Evolutionary conservation across 495 filamentous ascomycete genomes (phyloP).

Genomic region (Penicillium lagena): DNA sequence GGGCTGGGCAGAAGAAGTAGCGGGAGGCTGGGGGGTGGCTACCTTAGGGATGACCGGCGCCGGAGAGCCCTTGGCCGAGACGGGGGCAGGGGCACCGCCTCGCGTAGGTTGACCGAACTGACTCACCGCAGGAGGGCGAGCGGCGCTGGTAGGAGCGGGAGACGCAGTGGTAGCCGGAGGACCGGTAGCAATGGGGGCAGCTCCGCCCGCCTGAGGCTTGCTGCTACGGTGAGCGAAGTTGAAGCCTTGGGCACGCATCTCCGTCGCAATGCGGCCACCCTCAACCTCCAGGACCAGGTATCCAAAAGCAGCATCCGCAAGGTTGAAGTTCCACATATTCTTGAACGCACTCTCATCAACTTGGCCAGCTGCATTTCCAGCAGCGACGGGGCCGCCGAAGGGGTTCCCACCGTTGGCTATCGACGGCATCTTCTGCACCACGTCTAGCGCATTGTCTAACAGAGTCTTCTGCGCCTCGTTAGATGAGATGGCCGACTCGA

Average conservation of each 20-base stretch:
- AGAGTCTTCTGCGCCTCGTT: slow-evolving; percentile 90
- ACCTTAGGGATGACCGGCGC: slow-evolving; percentile 49
- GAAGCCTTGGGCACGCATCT: slow-evolving; percentile 98
- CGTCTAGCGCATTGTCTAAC: slow-evolving; percentile 78
- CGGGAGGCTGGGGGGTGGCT: slow-evolving; percentile 45
- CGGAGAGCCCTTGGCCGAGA: slow-evolving; percentile 40
- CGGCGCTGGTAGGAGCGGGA: slow-evolving; percentile 25
- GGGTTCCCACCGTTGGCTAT: slow-evolving; percentile 93
- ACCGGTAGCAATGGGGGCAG: slow-evolving; percentile 24
- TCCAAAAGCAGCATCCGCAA: slow-evolving; percentile 95
- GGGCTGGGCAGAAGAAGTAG: slow-evolving; percentile 28
- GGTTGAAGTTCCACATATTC: slow-evolving; percentile 99
- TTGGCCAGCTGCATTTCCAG: slow-evolving; percentile 68
- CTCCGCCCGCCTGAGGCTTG: slow-evolving; percentile 34
- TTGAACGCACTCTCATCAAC: slow-evolving; percentile 99
- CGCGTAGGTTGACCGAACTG: slow-evolving; percentile 38
- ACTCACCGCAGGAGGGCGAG: slow-evolving; percentile 19
- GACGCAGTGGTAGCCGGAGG: slow-evolving; percentile 35
- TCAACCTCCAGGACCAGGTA: slow-evolving; percentile 94
- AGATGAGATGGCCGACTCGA: slow-evolving; percentile 84
- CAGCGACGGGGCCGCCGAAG: slow-evolving; percentile 80
- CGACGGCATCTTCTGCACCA: slow-evolving; percentile 94
- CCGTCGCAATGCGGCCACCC: slow-evolving; percentile 88
- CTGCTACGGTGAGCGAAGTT: slow-evolving; percentile 89
- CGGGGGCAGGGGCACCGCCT: slow-evolving; percentile 24